Evolutionary conservation across 2,329 filamentous ascomycete species (phyloP).

Genomic region (Leptosphaerulina australis): DNA sequence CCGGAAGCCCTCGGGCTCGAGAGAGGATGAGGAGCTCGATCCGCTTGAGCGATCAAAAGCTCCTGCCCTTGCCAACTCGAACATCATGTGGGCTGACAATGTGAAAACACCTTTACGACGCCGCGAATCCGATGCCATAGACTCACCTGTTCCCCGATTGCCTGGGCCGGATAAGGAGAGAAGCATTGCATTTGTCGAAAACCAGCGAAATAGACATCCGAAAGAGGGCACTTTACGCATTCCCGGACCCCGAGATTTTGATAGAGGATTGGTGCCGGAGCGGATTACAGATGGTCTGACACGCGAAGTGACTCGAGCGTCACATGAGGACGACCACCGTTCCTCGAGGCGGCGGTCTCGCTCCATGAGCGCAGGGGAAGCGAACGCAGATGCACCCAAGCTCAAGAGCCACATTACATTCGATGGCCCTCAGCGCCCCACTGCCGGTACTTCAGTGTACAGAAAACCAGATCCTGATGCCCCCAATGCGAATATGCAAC

Average conservation of each 20-base stretch:
- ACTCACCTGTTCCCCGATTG: conserved; percentile 62
- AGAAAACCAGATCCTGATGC: conserved; percentile 20
- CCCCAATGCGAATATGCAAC: conserved; percentile 26
- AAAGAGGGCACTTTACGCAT: conserved; percentile 81
- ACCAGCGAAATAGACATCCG: conserved; percentile 76
- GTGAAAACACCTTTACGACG: conserved; percentile 49
- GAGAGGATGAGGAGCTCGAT: conserved; percentile 26
- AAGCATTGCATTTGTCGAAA: conserved; percentile 86
- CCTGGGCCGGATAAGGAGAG: conserved; percentile 68
- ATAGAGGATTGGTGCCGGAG: conserved; percentile 76
- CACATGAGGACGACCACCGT: conserved; percentile 31
- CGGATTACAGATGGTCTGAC: conserved; percentile 55
- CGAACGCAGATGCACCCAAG: conserved; percentile 49
- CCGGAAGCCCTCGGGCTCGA: conserved; percentile 13
- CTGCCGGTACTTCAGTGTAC: conserved; percentile 42
- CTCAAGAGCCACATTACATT: conserved; percentile 67
- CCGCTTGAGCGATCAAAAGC: conserved; percentile 27
- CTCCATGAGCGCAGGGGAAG: conserved; percentile 36
- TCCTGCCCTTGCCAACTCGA: conserved; percentile 20
- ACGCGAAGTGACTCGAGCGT: conserved; percentile 25
- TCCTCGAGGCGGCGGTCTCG: conserved; percentile 28
- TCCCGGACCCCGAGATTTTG: conserved; percentile 87
- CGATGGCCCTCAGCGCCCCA: conserved; percentile 61
- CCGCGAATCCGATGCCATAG: conserved; percentile 68
- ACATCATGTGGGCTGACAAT: conserved; percentile 33